phyloP scores from a whole-genome alignment of 345 rosid genomes.

The Brassica incana region DNA sequence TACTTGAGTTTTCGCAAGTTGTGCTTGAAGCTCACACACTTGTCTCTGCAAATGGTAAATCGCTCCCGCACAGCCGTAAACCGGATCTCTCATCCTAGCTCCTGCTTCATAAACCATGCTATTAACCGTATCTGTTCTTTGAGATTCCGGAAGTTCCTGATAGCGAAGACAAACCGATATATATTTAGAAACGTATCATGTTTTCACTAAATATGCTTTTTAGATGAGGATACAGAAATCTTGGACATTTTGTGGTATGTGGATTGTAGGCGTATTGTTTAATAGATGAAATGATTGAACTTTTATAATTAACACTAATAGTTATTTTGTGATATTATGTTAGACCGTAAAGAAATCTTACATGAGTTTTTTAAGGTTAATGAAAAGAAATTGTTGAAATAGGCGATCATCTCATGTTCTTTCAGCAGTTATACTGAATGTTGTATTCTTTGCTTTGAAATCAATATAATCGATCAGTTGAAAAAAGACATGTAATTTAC shows the following conservation, averaged over 20 bases:
- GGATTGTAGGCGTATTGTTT: background rate
- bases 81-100: constrained; percentile 85
- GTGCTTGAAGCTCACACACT: constrained; percentile 77
- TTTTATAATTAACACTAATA: background rate
- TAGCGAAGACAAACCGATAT: background rate
- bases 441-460: too few relatives aligned
- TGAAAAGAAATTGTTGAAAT: constrained; percentile 29
- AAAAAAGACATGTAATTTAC: background rate
- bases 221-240: background rate
- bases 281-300: background rate
- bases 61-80: constrained; percentile 87
- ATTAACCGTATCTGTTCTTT: constrained; percentile 87
- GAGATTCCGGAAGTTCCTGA: constrained; percentile 83
- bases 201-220: background rate
- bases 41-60: constrained; percentile 81
- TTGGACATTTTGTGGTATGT: background rate
- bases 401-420: too few relatives aligned
- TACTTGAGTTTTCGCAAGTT: constrained; percentile 76
- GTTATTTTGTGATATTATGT: background rate
- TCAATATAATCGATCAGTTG: too few relatives aligned
- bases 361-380: constrained; percentile 29
- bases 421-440: too few relatives aligned
- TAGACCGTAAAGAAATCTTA: constrained; percentile 29
- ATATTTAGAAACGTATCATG: background rate
- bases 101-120: constrained; percentile 94